Percentiles rank a stretch among this genome's conserved stretches.
Conservation (phyloP, 805 yeast species). For the Candida xiaguanensis region DNA sequence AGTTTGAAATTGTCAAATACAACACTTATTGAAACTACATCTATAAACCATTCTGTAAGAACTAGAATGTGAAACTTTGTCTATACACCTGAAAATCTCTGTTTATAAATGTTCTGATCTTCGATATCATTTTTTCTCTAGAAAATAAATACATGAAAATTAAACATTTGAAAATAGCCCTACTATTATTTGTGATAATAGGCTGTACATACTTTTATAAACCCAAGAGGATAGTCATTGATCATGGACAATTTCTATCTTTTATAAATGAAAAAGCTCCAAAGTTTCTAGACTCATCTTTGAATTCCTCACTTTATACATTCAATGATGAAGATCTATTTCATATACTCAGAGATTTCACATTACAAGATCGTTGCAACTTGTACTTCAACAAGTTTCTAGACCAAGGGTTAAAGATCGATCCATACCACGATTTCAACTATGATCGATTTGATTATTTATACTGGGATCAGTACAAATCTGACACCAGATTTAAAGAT, state of each 20-base stretch:
- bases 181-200: neutral
- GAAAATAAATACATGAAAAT: neutral
- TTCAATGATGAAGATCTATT: constrained; percentile 6
- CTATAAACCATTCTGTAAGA: too few relatives aligned
- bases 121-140: too few relatives aligned
- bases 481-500: constrained; percentile 5
- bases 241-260: neutral
- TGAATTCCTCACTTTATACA: constrained; percentile 1
- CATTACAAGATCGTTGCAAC: constrained; percentile 18
- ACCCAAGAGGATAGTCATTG: too few relatives aligned
- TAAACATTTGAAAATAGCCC: neutral
- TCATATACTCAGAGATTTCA: constrained; percentile 10
- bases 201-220: too few relatives aligned
- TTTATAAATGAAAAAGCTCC: constrained; percentile 2
- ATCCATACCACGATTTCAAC: constrained; percentile 15
- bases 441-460: constrained; percentile 11
- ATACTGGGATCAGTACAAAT: constrained; percentile 8
- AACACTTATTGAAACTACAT: too few relatives aligned
- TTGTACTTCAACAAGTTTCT: constrained; percentile 16
- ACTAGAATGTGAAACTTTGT: too few relatives aligned
- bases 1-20: too few relatives aligned
- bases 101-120: too few relatives aligned
- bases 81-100: too few relatives aligned
- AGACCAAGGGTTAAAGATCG: constrained; percentile 5
- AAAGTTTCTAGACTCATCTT: neutral